These are phyloP conservation scores for Geranium rotundifolium DNA, from an alignment of 345 rosid species.

Conservation along the genomic window DNA sequence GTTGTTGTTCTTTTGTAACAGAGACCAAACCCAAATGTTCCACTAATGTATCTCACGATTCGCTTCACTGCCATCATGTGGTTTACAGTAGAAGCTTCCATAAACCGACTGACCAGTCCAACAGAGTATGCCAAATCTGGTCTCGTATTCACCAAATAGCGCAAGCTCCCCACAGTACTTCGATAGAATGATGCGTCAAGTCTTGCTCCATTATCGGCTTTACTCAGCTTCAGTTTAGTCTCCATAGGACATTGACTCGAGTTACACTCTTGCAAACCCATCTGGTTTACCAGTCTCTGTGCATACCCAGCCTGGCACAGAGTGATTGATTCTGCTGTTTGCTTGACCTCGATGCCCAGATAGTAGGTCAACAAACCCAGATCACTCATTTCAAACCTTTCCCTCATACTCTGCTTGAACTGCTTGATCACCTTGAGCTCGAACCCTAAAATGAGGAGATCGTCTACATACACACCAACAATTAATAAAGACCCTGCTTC, in stretches of 20 bases:
- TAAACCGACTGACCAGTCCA: not conserved
- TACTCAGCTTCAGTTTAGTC: not conserved
- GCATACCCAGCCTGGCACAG: not conserved
- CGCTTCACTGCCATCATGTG: not conserved
- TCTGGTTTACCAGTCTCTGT: not conserved
- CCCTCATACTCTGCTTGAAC: not conserved
- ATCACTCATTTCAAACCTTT: not conserved
- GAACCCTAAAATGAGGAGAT: not conserved
- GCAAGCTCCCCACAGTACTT: not conserved
- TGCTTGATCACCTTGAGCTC: not conserved
- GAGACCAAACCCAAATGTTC: not conserved
- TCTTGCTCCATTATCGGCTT: not conserved
- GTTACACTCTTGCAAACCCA: not conserved
- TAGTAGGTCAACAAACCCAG: not conserved
- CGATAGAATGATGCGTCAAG: not conserved
- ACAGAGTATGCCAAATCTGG: not conserved
- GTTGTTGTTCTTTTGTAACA: not conserved
- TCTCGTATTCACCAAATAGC: conserved; percentile 1
- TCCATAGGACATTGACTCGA: not conserved
- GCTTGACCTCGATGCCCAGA: not conserved
- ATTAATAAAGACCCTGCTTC: not conserved
- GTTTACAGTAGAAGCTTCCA: not conserved
- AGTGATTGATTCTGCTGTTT: not conserved
- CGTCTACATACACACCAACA: conserved; percentile 2
- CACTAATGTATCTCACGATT: too few relatives aligned